A percentile compares a stretch with the other conserved stretches of the same genome.
Conservation (phyloP, 208 protist species). For the Wallacemonas sp. region DNA sequence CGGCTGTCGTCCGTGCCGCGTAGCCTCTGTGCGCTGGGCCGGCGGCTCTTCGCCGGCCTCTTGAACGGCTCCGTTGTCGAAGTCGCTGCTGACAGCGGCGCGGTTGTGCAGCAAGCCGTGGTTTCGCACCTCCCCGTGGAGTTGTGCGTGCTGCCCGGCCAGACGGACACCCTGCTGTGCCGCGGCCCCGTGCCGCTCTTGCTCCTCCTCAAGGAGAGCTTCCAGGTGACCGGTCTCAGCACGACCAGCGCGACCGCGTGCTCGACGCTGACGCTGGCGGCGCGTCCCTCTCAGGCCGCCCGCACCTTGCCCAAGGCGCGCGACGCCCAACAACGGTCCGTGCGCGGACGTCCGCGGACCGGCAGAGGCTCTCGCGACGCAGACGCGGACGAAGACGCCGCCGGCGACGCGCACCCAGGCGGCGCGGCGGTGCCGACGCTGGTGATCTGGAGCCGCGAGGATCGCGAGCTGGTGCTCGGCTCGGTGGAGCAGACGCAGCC, state of each 20-base stretch:
- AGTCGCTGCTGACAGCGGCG: slow-evolving; percentile 21
- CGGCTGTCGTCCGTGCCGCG: slow-evolving; percentile 32
- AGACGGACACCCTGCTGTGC: slow-evolving; percentile 51
- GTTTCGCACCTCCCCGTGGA: slow-evolving; percentile 55
- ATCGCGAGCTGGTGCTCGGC: slow-evolving; percentile 18
- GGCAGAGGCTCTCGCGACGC: background rate
- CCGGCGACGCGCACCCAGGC: background rate
- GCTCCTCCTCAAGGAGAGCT: slow-evolving; percentile 40
- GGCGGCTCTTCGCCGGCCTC: slow-evolving; percentile 9
- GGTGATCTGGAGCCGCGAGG: slow-evolving; percentile 11
- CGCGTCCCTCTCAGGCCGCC: slow-evolving; percentile 24
- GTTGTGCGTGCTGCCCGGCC: slow-evolving; percentile 37
- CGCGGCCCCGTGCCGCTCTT: slow-evolving; percentile 65
- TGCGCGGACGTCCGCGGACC: background rate
- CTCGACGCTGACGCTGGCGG: slow-evolving; percentile 22
- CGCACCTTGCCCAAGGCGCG: background rate
- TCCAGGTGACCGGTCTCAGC: slow-evolving; percentile 52
- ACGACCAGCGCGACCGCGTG: slow-evolving; percentile 31
- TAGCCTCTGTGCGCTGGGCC: slow-evolving; percentile 21
- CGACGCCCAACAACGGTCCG: too few relatives aligned
- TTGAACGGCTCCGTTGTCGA: slow-evolving; percentile 34
- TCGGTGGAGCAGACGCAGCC: slow-evolving; percentile 23
- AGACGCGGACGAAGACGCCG: background rate
- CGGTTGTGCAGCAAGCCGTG: slow-evolving; percentile 20
- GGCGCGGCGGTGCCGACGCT: background rate